Evolutionary conservation across 176 grass and related monocot genomes (phyloP), one percentile per base, ranked within the genome.

Genomic region (Phragmites australis): DNA sequence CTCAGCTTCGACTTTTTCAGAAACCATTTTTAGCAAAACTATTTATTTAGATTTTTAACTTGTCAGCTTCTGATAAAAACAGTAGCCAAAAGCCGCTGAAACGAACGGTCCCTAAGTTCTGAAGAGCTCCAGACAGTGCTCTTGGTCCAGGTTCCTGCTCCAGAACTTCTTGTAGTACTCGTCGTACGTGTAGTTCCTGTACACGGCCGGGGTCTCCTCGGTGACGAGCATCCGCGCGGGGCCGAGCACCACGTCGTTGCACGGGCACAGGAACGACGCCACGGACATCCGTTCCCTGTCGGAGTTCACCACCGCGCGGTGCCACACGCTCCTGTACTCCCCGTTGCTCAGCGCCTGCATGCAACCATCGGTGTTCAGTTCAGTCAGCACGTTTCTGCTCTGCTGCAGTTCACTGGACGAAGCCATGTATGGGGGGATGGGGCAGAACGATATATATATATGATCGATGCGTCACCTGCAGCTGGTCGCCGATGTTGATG

Each of bases 101-200:
- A 6, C 4, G 14, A 22, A 0, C 25, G n/a, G n/a, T n/a, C n/a
- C n/a, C n/a, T 72, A 74, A 9, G 60, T 85, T n/a, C 79, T 93
- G 74, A 97, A 97, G 34, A 93, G 86, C 73, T 93, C 93, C 14
- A 97, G 68, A 73, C 93, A 97, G 51, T 89, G 90, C 48, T 93
- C 93, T 30, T 93, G 80, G 75, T 97, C 93, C 48, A 97, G 76
- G 78, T 84, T 93, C 54, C 90, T 93, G 75, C 88, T 97, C 93
- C 93, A 97, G 70, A 97, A 97, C 48, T 85, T 93, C 31, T 87
- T 89, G 85, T 97, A 97, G 76, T 97, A 97, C 68, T 97, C 90
- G 30, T 88, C 85, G 6, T 97, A 97, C 1, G 93, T 97, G 83
- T 89, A 97, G 65, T 27, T 86, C 30, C 90, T 16, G 65, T 97